phyloP scores from a whole-genome alignment of 768 basidiomycete genomes.

The Gautieria morchelliformis region DNA sequence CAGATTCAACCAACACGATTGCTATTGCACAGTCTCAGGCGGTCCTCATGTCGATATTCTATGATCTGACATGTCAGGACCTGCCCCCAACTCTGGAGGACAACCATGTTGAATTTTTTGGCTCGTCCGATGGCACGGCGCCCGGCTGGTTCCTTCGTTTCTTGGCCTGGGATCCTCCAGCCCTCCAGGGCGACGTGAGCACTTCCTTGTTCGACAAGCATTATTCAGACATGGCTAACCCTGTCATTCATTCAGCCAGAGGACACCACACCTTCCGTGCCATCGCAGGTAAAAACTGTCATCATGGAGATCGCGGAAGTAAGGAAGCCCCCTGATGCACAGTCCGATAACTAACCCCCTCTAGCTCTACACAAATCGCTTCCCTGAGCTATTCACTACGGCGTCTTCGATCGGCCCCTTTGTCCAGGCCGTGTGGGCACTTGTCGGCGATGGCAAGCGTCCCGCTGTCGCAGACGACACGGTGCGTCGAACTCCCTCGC shows the following conservation, averaged over 20 bases:
- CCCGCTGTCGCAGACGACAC: conserved; percentile 66
- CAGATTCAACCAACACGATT: conserved; percentile 27
- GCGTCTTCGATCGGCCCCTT: conserved; percentile 59
- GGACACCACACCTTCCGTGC: conserved; percentile 71
- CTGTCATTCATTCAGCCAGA: conserved; percentile 44
- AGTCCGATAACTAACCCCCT: not conserved
- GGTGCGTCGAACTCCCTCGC: conserved; percentile 29
- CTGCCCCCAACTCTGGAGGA: conserved; percentile 93
- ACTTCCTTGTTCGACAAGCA: not conserved
- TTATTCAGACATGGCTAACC: not conserved
- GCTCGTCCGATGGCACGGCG: conserved; percentile 37
- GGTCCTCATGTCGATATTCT: conserved; percentile 77
- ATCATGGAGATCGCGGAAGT: conserved; percentile 91
- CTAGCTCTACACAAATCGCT: conserved; percentile 74
- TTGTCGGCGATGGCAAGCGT: conserved; percentile 57
- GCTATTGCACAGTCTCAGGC: conserved; percentile 64
- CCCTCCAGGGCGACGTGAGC: conserved; percentile 63
- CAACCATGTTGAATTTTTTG: conserved; percentile 74
- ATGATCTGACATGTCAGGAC: conserved; percentile 93
- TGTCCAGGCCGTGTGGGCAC: conserved; percentile 84
- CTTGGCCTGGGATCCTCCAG: conserved; percentile 65
- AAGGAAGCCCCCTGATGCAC: not conserved
- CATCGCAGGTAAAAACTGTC: conserved; percentile 82
- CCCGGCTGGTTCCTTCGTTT: conserved; percentile 65
- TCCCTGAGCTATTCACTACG: conserved; percentile 64